Conservation (phyloP, 805 yeast species). For the Millerozyma acaciae region DNA sequence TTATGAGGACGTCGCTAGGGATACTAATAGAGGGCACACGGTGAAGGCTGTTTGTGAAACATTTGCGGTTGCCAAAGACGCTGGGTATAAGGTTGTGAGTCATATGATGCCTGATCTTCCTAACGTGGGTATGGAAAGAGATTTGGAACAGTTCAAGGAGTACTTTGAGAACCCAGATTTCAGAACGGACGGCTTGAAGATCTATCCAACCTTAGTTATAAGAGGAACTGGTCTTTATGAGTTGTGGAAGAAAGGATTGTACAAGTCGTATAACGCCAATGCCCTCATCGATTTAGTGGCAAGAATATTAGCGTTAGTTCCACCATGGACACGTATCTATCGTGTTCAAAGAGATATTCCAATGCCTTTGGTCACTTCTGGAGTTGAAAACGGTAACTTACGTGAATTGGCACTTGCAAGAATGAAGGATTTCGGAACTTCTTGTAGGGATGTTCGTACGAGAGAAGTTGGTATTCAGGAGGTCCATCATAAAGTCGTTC, state of each 20-base stretch:
- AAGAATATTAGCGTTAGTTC: conserved; percentile 90
- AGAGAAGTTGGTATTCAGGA: conserved; percentile 99
- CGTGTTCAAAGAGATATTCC: conserved; percentile 99
- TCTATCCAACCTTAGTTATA: conserved; percentile 93
- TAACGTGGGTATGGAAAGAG: conserved; percentile 98
- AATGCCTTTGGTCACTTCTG: conserved; percentile 96
- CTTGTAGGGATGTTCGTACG: conserved; percentile 93
- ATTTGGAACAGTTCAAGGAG: conserved; percentile 90
- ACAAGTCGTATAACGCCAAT: conserved; percentile 91
- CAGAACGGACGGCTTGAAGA: conserved; percentile 93
- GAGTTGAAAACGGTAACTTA: conserved; percentile 96
- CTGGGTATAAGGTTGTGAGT: conserved; percentile 95
- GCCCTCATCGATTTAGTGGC: conserved; percentile 94
- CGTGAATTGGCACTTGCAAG: conserved; percentile 94
- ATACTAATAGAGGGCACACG: conserved; percentile 96
- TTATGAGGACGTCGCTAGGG: conserved; percentile 97
- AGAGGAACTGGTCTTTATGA: conserved; percentile 97
- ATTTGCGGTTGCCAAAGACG: conserved; percentile 93
- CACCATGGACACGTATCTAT: conserved; percentile 98
- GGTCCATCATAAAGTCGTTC: conserved; percentile 93
- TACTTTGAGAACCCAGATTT: conserved; percentile 96
- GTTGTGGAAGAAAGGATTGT: conserved; percentile 93
- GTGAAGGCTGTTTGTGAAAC: conserved; percentile 95
- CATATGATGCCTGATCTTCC: conserved; percentile 99
- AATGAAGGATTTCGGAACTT: conserved; percentile 96